These are phyloP conservation scores for Epichloe hybrida DNA, from an alignment of 2,329 filamentous ascomycete genomes.

Conservation along the genomic window DNA sequence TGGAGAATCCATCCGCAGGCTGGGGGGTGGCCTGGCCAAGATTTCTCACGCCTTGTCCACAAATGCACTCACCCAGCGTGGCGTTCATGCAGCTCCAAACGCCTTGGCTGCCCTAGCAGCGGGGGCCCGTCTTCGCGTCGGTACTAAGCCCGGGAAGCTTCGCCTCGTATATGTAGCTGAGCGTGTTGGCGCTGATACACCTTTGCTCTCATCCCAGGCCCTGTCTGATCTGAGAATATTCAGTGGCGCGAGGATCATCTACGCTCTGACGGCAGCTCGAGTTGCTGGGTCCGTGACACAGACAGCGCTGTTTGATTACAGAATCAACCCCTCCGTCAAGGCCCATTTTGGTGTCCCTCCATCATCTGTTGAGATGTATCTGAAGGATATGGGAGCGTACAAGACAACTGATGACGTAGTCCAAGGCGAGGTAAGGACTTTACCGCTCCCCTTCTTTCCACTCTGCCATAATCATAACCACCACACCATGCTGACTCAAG, in stretches of 20 bases:
- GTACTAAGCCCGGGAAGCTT: conserved; percentile 55
- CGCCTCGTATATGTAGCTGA: conserved; percentile 73
- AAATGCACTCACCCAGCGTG: conserved; percentile 52
- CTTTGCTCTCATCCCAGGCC: conserved; percentile 51
- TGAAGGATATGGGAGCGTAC: conserved; percentile 47
- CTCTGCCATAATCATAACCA: too few species aligned
- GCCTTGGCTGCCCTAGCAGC: conserved; percentile 37
- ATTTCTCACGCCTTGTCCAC: conserved; percentile 60
- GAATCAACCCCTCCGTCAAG: conserved; percentile 31
- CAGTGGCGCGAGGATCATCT: conserved; percentile 66
- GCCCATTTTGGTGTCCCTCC: conserved; percentile 72
- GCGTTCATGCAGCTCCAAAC: conserved; percentile 52
- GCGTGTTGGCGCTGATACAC: conserved; percentile 46
- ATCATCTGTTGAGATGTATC: conserved; percentile 63
- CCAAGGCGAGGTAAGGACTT: conserved; percentile 45
- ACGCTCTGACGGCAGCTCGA: conserved; percentile 66
- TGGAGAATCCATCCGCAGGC: conserved; percentile 41
- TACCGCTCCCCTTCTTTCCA: not conserved
- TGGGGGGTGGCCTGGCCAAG: conserved; percentile 50
- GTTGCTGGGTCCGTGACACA: conserved; percentile 88
- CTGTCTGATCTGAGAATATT: conserved; percentile 74
- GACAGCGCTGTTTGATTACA: conserved; percentile 79
- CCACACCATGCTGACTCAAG: not conserved
- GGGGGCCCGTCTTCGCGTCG: conserved; percentile 41
- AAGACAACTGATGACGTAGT: conserved; percentile 50